These are phyloP conservation scores for Botrytis elliptica DNA, from an alignment of 2,329 filamentous ascomycete species.

Conservation along the genomic window DNA sequence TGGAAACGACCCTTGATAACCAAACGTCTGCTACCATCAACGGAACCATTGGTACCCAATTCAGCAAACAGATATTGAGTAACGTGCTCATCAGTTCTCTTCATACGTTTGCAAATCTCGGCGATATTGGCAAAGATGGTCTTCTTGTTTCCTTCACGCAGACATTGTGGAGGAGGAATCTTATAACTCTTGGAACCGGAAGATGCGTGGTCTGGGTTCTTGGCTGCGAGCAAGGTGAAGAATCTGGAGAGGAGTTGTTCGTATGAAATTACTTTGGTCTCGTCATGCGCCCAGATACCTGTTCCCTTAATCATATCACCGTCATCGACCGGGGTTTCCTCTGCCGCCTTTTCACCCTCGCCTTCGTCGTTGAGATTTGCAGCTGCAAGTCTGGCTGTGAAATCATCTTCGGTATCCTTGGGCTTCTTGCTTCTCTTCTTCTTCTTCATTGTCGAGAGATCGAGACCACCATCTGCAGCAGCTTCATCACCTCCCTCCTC, in stretches of 20 bases:
- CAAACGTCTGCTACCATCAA: slow-evolving; percentile 86
- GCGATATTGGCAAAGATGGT: slow-evolving; percentile 99
- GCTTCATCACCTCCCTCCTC: slow-evolving; percentile 57
- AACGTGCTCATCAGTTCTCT: slow-evolving; percentile 96
- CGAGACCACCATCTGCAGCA: slow-evolving; percentile 49
- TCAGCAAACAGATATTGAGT: slow-evolving; percentile 97
- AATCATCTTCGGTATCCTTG: slow-evolving; percentile 40
- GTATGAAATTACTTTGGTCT: slow-evolving; percentile 67
- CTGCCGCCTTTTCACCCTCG: slow-evolving; percentile 26
- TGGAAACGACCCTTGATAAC: slow-evolving; percentile 99
- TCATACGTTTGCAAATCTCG: slow-evolving; percentile 99
- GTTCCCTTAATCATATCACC: slow-evolving; percentile 42
- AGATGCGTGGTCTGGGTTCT: slow-evolving; percentile 93
- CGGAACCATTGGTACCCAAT: slow-evolving; percentile 93
- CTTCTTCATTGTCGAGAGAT: slow-evolving; percentile 42
- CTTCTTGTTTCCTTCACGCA: slow-evolving; percentile 99
- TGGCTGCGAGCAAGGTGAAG: slow-evolving; percentile 90
- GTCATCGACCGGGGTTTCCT: slow-evolving; percentile 32
- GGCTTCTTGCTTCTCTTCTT: slow-evolving; percentile 41
- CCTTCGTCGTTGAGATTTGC: slow-evolving; percentile 38
- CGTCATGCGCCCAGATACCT: slow-evolving; percentile 42
- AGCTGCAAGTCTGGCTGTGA: slow-evolving; percentile 39
- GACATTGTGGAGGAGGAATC: slow-evolving; percentile 96
- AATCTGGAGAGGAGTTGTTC: slow-evolving; percentile 83
- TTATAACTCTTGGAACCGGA: slow-evolving; percentile 94